Percentiles rank a stretch among this genome's conserved stretches.
These are phyloP conservation scores for Neopestalotiopsis sp. DNA, from an alignment of 2,329 filamentous ascomycete genomes.

Conservation along the genomic window DNA sequence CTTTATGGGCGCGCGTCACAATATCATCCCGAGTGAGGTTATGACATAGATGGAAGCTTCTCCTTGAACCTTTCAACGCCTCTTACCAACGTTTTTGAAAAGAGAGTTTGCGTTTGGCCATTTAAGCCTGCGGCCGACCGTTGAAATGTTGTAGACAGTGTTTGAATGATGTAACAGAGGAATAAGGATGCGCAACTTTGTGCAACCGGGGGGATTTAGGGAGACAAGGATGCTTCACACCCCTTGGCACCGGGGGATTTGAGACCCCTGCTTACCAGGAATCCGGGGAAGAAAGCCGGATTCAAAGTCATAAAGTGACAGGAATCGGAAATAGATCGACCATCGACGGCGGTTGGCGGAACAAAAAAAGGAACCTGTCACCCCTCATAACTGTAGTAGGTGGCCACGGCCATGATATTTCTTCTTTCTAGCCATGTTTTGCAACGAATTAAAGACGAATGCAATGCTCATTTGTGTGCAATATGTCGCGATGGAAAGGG, in stretches of 20 bases:
- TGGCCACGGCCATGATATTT: not conserved
- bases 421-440: not conserved
- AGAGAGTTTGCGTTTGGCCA: no score
- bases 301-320: constrained; percentile 15
- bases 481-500: not conserved
- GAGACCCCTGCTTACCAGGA: not conserved
- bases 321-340: constrained; percentile 1
- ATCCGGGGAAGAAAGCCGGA: constrained; percentile 14
- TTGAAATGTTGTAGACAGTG: not conserved
- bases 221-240: not conserved
- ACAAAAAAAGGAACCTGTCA: constrained; percentile 3
- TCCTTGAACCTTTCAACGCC: not conserved
- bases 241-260: not conserved
- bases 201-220: not conserved
- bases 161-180: not conserved
- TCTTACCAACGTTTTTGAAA: no score
- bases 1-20: not conserved
- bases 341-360: constrained; percentile 8
- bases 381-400: not conserved
- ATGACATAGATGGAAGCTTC: not conserved
- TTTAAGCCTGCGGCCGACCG: not conserved
- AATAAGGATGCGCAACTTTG: not conserved
- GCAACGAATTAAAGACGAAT: not conserved
- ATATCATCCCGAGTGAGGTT: not conserved
- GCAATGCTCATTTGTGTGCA: not conserved